A percentile compares a stretch with the other conserved stretches of the same genome.
phyloP scores from a whole-genome alignment of 2,329 filamentous ascomycete species.

The Neonectria coccinea region DNA sequence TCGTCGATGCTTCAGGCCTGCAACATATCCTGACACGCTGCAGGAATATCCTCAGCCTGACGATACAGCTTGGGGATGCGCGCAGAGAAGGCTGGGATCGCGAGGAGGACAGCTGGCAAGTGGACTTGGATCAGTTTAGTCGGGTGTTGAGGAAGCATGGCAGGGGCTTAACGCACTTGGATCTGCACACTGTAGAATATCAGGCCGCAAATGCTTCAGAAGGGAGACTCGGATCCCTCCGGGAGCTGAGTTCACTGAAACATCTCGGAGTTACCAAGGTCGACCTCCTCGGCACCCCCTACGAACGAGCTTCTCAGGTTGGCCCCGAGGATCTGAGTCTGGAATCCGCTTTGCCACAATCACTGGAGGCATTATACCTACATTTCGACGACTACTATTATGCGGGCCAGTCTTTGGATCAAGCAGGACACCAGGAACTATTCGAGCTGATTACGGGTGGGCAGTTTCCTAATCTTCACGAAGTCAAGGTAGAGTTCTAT shows the following conservation, averaged over 20 bases:
- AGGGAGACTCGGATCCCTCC: slow-evolving; percentile 23
- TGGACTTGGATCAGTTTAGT: slow-evolving; percentile 7
- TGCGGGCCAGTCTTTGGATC: not conserved
- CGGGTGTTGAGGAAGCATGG: not conserved
- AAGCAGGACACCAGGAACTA: not conserved
- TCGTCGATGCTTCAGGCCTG: not conserved
- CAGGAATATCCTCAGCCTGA: not conserved
- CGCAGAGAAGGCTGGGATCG: not conserved
- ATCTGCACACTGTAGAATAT: not conserved
- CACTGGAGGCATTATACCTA: slow-evolving; percentile 20
- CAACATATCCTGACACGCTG: slow-evolving; percentile 15
- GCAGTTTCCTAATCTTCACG: slow-evolving; percentile 6
- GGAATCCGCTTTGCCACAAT: slow-evolving; percentile 8
- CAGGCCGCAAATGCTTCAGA: not conserved
- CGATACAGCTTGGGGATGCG: not conserved
- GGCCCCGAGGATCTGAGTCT: not conserved
- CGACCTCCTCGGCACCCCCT: not conserved
- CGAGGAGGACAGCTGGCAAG: not conserved
- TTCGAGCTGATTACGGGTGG: not conserved
- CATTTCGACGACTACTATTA: not conserved
- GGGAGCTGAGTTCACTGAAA: slow-evolving; percentile 1
- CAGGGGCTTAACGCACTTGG: not conserved
- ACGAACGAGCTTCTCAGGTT: not conserved
- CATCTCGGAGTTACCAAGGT: slow-evolving; percentile 4
- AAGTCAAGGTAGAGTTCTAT: slow-evolving; percentile 19